Percentiles rank a stretch among this genome's conserved stretches.
Evolutionary conservation across 2,329 filamentous ascomycete genomes (phyloP).

Genomic region (Phialophora tarda): DNA sequence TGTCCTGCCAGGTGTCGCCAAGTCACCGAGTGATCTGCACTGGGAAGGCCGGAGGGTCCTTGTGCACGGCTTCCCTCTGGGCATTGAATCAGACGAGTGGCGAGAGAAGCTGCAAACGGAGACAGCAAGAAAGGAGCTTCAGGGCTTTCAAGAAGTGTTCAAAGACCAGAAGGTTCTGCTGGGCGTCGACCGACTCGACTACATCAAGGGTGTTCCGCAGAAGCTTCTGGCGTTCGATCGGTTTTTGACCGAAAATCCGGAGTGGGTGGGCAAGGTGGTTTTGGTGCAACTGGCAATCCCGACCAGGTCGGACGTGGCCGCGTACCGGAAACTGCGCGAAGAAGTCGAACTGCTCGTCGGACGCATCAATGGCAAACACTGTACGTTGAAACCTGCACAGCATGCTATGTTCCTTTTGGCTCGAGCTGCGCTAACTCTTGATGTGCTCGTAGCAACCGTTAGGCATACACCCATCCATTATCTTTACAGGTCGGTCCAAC

Average conservation of each 20-base stretch:
- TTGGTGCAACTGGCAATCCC: conserved; percentile 93
- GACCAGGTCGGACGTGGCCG: conserved; percentile 81
- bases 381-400: conserved; percentile 42
- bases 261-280: conserved; percentile 91
- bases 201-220: conserved; percentile 95
- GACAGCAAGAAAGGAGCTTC: conserved; percentile 80
- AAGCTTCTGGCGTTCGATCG: conserved; percentile 92
- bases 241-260: conserved; percentile 88
- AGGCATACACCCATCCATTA: conserved; percentile 97
- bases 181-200: conserved; percentile 90
- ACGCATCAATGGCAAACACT: conserved; percentile 91
- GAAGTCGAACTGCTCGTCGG: conserved; percentile 92
- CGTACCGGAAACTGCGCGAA: conserved; percentile 89
- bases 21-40: conserved; percentile 76
- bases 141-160: conserved; percentile 78
- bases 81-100: conserved; percentile 94
- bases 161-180: conserved; percentile 89
- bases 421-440: not conserved
- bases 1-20: conserved; percentile 63
- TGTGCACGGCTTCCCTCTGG: conserved; percentile 90
- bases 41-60: conserved; percentile 81
- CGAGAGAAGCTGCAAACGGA: conserved; percentile 77
- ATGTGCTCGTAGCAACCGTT: conserved; percentile 61
- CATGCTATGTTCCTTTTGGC: not conserved
- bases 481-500: conserved; percentile 90